Evolutionary conservation across 192 early-diverging fungal species (phyloP).

Genomic region (Podochytrium sp.): DNA sequence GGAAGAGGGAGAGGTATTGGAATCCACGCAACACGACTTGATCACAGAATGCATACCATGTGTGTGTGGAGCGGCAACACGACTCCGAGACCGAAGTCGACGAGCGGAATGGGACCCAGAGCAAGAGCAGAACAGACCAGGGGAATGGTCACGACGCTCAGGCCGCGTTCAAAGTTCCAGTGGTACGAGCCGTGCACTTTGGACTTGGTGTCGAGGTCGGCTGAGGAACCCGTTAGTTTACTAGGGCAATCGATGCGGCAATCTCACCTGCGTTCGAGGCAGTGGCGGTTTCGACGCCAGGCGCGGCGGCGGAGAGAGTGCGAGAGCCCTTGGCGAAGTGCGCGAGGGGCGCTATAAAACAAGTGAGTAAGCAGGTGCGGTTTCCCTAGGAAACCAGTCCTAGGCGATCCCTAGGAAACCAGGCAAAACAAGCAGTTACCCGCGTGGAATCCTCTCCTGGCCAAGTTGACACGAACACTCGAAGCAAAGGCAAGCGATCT

Average conservation of each 20-base stretch:
- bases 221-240: neutral
- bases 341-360: neutral
- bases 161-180: conserved; percentile 94
- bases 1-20: no score
- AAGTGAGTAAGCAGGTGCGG: neutral
- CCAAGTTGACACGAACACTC: neutral
- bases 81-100: conserved; percentile 88
- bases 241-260: neutral
- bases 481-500: neutral
- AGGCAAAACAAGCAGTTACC: no score
- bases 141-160: conserved; percentile 76
- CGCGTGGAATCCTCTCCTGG: neutral
- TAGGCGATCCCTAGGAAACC: no score
- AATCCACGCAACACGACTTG: no score
- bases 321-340: neutral
- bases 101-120: conserved; percentile 82
- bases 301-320: neutral
- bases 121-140: conserved; percentile 76
- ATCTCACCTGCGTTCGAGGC: conserved; percentile 20
- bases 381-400: neutral
- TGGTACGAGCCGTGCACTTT: conserved; percentile 86
- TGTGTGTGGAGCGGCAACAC: conserved; percentile 90
- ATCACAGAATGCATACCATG: conserved; percentile 53
- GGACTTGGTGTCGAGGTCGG: conserved; percentile 36
- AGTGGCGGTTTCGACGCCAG: conserved; percentile 6